phyloP scores from a whole-genome alignment of 257 asterid genomes.

The Przewalskia tangutica region DNA sequence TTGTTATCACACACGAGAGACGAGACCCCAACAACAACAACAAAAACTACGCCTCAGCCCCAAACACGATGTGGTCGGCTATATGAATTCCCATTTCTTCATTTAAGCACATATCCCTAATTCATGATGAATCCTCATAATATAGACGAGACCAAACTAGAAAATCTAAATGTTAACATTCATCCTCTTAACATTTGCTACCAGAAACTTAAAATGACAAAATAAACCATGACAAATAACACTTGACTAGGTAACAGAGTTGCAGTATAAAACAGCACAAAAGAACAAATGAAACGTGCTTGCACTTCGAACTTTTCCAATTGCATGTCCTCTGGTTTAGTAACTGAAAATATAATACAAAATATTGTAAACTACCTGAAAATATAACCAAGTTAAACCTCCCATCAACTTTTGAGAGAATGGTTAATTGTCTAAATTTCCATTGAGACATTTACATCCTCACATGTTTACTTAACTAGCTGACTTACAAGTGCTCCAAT shows the following conservation, averaged over 20 bases:
- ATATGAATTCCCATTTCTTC: no score
- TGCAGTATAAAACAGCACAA: neutral
- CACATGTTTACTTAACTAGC: neutral
- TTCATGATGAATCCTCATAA: no score
- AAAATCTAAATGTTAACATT: neutral
- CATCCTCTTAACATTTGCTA: neutral
- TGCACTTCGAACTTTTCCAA: neutral
- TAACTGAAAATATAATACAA: neutral
- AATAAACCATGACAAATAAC: neutral
- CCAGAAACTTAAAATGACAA: neutral
- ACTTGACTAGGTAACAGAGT: neutral
- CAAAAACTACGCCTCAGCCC: no score
- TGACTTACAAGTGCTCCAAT: neutral
- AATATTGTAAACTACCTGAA: neutral
- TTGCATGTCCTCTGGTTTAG: neutral
- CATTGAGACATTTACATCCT: neutral
- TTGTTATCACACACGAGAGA: neutral
- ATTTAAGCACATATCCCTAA: no score
- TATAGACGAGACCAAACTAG: neutral
- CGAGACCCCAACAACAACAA: neutral
- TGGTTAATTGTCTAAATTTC: neutral
- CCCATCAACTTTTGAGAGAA: neutral
- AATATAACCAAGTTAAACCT: neutral
- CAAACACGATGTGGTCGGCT: no score
- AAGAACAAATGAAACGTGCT: neutral